These are phyloP conservation scores for Cucurbita argyrosperma DNA, from an alignment of 306 rosid species.

Conservation along the genomic window DNA sequence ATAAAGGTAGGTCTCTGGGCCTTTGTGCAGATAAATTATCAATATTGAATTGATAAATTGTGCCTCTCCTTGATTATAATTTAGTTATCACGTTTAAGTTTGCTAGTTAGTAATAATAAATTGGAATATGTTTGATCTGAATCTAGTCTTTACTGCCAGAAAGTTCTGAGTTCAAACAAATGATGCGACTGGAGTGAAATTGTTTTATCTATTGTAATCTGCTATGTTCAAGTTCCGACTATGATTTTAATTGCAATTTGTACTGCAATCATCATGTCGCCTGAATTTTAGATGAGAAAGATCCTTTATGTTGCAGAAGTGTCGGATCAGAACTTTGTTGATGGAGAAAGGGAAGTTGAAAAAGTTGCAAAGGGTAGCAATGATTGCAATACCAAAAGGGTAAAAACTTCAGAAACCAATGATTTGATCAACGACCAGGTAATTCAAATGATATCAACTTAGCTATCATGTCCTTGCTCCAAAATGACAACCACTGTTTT, in stretches of 20 bases:
- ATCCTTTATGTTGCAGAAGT: slow-evolving; percentile 26
- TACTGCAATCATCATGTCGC: neutral
- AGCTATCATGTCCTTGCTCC: neutral
- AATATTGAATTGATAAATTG: neutral
- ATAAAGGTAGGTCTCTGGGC: neutral
- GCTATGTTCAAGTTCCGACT: neutral
- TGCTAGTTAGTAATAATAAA: neutral
- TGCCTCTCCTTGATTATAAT: neutral
- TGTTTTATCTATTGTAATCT: neutral
- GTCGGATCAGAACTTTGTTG: slow-evolving; percentile 68
- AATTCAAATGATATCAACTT: slow-evolving; percentile 6
- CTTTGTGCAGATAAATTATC: neutral
- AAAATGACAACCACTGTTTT: neutral
- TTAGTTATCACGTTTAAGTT: neutral
- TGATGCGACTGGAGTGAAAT: neutral
- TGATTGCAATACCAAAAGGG: slow-evolving; percentile 18
- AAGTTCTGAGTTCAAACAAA: neutral
- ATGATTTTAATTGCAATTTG: neutral
- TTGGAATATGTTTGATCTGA: neutral
- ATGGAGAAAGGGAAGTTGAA: slow-evolving; percentile 26
- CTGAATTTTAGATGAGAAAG: neutral
- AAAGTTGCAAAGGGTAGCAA: slow-evolving; percentile 5
- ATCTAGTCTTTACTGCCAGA: neutral
- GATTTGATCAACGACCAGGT: slow-evolving; percentile 33
- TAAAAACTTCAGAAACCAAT: slow-evolving; percentile 9